These are phyloP conservation scores for Elaeis oleifera DNA, from an alignment of 202 grass and related monocot genomes.

Conservation along the genomic window DNA sequence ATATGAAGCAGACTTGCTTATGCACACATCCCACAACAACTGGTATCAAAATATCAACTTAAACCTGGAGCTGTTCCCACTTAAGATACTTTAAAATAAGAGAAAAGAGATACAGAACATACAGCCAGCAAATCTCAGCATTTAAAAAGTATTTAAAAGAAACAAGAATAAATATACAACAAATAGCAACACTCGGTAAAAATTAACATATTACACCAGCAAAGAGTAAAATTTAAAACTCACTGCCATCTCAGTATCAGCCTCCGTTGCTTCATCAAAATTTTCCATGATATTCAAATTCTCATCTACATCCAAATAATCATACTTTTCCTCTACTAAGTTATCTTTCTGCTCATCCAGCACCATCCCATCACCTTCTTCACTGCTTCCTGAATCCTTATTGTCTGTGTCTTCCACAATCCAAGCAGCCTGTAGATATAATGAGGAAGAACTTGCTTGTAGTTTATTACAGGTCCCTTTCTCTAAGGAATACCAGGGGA, in stretches of 20 bases:
- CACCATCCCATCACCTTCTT: conserved; percentile 57
- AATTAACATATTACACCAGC: not conserved
- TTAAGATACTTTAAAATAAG: too few species aligned
- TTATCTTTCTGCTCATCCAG: conserved; percentile 55
- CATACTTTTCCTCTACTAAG: conserved; percentile 23
- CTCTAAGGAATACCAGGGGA: too few species aligned
- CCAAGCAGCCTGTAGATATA: conserved; percentile 66
- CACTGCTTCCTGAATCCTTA: conserved; percentile 52
- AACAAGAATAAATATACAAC: too few species aligned
- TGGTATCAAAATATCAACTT: too few species aligned
- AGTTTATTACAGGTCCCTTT: too few species aligned
- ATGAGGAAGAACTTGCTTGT: not conserved
- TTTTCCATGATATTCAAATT: conserved; percentile 46
- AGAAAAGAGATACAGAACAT: too few species aligned
- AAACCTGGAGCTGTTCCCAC: too few species aligned
- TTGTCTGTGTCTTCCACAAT: conserved; percentile 75
- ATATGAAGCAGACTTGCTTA: too few species aligned
- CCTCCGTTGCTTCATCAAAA: conserved; percentile 59
- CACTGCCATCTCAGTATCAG: conserved; percentile 80
- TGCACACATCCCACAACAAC: too few species aligned
- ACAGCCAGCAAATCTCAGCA: too few species aligned
- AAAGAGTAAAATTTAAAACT: conserved; percentile 22
- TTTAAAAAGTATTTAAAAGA: too few species aligned
- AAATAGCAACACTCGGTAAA: too few species aligned
- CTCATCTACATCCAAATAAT: conserved; percentile 58